A percentile compares a stretch with the other conserved stretches of the same genome.
Conservation (phyloP, 2,329 filamentous ascomycete species). For the Plectosphaerella plurivora region DNA sequence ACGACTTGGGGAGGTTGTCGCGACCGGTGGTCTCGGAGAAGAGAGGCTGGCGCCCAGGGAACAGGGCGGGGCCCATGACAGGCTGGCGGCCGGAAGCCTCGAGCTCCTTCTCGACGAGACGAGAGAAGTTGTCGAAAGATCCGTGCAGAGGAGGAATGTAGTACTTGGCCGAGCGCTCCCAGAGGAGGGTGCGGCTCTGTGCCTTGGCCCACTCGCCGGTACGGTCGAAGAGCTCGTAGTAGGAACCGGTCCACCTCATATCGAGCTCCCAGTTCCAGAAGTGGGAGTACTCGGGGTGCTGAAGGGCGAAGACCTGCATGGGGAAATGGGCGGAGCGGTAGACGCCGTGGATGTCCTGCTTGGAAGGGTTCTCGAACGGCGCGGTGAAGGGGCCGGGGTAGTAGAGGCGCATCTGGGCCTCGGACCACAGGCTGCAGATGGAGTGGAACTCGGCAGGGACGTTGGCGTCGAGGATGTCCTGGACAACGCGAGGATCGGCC, state of each 20-base stretch:
- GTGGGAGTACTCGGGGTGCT: conserved; percentile 60
- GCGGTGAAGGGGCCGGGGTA: conserved; percentile 70
- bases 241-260: conserved; percentile 59
- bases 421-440: conserved; percentile 80
- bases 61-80: conserved; percentile 65
- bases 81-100: conserved; percentile 44
- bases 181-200: conserved; percentile 68
- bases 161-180: conserved; percentile 74
- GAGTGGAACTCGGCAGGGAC: conserved; percentile 72
- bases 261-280: conserved; percentile 73
- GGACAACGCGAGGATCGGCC: conserved; percentile 70
- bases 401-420: conserved; percentile 75
- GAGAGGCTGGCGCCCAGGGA: conserved; percentile 41
- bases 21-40: conserved; percentile 40
- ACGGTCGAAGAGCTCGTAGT: conserved; percentile 69
- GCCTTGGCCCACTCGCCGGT: conserved; percentile 61
- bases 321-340: conserved; percentile 63
- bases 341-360: conserved; percentile 61
- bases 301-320: conserved; percentile 59
- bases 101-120: conserved; percentile 59
- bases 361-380: conserved; percentile 54
- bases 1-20: conserved; percentile 51
- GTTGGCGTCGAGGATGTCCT: conserved; percentile 63
- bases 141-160: conserved; percentile 70
- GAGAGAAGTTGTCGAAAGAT: conserved; percentile 66